Conservation (phyloP, 2,329 filamentous ascomycete species). For the Zymoseptoria ardabiliae region DNA sequence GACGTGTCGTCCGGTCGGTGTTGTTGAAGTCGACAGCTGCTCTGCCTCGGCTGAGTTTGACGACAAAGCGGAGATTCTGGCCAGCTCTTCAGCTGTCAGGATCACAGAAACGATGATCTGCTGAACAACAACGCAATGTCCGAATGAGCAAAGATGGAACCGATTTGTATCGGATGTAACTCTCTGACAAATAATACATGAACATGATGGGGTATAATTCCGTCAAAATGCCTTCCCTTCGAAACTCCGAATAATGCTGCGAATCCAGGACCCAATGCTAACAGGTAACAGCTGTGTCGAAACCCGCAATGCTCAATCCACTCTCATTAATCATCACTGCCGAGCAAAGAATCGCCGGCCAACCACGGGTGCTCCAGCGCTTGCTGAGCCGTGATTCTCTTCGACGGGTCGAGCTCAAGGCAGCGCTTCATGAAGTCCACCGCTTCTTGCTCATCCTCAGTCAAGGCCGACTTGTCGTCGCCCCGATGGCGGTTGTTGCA, state of each 20-base stretch:
- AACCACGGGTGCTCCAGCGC: slow-evolving; percentile 58
- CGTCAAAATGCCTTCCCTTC: not conserved
- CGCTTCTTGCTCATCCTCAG: slow-evolving; percentile 62
- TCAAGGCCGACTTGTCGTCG: slow-evolving; percentile 48
- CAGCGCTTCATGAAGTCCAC: slow-evolving; percentile 64
- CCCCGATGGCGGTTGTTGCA: slow-evolving; percentile 66
- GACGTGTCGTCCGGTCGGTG: not conserved
- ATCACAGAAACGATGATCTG: not conserved
- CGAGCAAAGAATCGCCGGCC: slow-evolving; percentile 3
- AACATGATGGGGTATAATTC: not conserved
- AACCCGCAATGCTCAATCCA: not conserved
- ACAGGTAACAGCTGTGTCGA: not conserved
- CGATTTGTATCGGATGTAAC: not conserved
- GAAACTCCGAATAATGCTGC: not conserved
- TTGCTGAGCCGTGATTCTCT: slow-evolving; percentile 66
- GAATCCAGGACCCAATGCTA: not conserved
- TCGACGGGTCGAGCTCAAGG: slow-evolving; percentile 67
- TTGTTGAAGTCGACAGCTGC: not conserved
- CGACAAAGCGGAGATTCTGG: not conserved
- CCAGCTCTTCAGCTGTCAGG: not conserved
- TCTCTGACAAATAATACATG: not conserved
- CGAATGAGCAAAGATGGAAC: not conserved
- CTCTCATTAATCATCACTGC: slow-evolving; percentile 7
- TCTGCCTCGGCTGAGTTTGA: not conserved
- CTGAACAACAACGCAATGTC: not conserved